phyloP scores from a whole-genome alignment of 192 early-diverging fungal species.

The Backusella parvicylindrica region DNA sequence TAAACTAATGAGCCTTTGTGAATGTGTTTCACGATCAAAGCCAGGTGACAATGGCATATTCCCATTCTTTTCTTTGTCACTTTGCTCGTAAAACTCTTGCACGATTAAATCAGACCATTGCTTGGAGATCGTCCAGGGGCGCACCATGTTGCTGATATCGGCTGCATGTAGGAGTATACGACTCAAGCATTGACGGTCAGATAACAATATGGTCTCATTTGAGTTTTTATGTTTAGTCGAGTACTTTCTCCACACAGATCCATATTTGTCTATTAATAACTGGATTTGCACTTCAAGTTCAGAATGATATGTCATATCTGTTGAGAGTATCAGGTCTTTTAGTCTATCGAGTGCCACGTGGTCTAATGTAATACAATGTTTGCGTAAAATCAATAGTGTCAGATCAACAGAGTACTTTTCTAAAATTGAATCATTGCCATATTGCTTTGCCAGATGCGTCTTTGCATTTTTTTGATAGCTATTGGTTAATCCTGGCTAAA shows the following conservation, averaged over 20 bases:
- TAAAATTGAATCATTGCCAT: constrained; percentile 72
- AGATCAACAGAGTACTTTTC: constrained; percentile 80
- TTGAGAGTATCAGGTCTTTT: constrained; percentile 6
- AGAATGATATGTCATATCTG: constrained; percentile 9
- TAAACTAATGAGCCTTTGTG: constrained; percentile 68
- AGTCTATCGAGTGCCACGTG: constrained; percentile 16
- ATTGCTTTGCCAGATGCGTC: constrained; percentile 62
- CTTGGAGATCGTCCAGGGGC: constrained; percentile 79
- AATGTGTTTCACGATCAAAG: constrained; percentile 69
- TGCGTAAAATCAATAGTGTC: constrained; percentile 57
- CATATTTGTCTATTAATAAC: background rate
- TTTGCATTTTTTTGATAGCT: constrained; percentile 81
- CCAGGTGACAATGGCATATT: constrained; percentile 74
- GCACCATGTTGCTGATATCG: constrained; percentile 80
- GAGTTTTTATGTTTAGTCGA: background rate
- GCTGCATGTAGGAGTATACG: constrained; percentile 75
- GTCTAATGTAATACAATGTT: constrained; percentile 58
- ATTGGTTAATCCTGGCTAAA: constrained; percentile 83
- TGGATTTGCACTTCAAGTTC: background rate
- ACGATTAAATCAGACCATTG: constrained; percentile 83
- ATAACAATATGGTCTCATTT: constrained; percentile 23
- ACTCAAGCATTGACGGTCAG: constrained; percentile 53
- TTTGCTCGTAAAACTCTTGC: constrained; percentile 78
- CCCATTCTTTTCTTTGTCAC: constrained; percentile 71
- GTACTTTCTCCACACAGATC: background rate